Base-by-base conservation (phyloP, 495 filamentous ascomycete genomes). In the Lophium mytilinum region DNA sequence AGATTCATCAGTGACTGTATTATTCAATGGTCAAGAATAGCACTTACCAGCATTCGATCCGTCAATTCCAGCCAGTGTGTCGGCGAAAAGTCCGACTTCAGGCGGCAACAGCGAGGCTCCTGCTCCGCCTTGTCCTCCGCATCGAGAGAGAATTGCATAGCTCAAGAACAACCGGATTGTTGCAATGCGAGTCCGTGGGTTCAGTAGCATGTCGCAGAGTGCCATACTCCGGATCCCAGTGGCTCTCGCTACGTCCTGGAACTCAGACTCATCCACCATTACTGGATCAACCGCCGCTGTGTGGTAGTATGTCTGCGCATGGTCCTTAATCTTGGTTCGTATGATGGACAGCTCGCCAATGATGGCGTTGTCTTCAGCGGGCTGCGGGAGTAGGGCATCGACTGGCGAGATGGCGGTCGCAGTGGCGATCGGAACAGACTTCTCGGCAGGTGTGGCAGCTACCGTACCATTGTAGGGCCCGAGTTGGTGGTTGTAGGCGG, bases 241-340 rank as follows among this genome's bases (percentile, higher is more conserved):
- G 7, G 37, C 56, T 18, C 37, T 15, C 9, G 56, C 49, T 6
- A 58, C 14, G 30, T 35, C 50, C 9, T 4, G 9, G 6, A 60
- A 24, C 10, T 15, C 14, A 14, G 52, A 50, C 21, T 50, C 40
- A n/a, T 42, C 37, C 6, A 55, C 17, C 14, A 40, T 18, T 9
- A n/a, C 43, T 1, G 9, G 49, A 9, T 0, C 50, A 46, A 50
- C 33, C 19, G 51, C 47, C 11, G 35, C 47, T 8, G 21, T 52
- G 34, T 45, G 36, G 46, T 69, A 71, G 53, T 67, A 71, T 37
- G 53, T 69, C 58, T 65, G 66, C 15, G 60, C 68, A 45, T 71
- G 69, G 55, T 71, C 69, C 56, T 71, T 71, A 52, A 71, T 64
- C 11, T 41, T 50, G 45, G 62, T 62, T 5, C 68, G 60, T 30